These are phyloP conservation scores for Backusella australiensis DNA, from an alignment of 192 early-diverging fungal species.

Conservation along the genomic window DNA sequence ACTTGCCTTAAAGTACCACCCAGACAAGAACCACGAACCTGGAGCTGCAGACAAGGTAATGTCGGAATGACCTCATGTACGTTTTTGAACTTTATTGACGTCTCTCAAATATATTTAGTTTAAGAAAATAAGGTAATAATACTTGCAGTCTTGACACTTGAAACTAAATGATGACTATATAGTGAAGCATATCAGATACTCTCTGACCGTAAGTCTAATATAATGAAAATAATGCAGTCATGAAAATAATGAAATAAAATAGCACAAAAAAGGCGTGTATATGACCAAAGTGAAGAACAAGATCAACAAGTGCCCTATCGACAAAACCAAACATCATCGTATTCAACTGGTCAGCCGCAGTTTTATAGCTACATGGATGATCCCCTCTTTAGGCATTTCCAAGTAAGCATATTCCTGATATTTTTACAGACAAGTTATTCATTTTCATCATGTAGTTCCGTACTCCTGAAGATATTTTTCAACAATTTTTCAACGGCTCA, in stretches of 20 bases:
- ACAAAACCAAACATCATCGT: no score
- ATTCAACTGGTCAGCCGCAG: neutral
- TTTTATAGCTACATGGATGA: neutral
- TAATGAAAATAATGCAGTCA: neutral
- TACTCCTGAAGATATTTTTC: constrained; percentile 35
- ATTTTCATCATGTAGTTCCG: constrained; percentile 25
- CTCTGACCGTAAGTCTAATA: constrained; percentile 29
- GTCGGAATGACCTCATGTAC: no score
- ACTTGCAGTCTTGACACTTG: neutral
- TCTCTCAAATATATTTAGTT: neutral
- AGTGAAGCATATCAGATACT: constrained; percentile 40
- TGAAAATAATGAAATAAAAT: neutral
- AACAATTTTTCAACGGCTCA: constrained; percentile 26
- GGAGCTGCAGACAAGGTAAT: constrained; percentile 33
- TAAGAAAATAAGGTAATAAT: constrained; percentile 22
- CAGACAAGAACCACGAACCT: constrained; percentile 48
- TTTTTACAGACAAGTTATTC: neutral
- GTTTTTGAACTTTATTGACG: neutral
- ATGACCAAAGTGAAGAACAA: constrained; percentile 22
- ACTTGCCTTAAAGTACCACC: constrained; percentile 71
- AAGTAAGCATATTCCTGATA: constrained; percentile 9
- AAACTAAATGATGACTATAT: constrained; percentile 1
- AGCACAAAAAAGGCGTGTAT: constrained; percentile 32
- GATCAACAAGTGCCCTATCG: neutral
- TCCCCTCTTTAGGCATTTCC: constrained; percentile 16